phyloP scores from a whole-genome alignment of 129 eudicot genomes.

The Lactuca sativa region DNA sequence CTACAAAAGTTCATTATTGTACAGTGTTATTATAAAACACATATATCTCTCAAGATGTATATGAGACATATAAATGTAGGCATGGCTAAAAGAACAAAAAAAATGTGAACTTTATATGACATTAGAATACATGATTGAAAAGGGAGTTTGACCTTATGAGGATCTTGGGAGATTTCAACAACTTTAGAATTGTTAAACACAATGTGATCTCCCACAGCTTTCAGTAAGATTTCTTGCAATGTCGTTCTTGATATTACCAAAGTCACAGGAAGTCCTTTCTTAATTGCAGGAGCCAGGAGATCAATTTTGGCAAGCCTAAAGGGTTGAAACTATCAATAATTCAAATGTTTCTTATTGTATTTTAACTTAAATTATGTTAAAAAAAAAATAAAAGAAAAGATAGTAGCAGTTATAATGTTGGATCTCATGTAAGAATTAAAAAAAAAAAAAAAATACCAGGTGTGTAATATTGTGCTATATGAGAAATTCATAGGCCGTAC shows the following conservation, averaged over 20 bases:
- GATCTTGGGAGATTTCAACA: constrained; percentile 37
- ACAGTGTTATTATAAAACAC: constrained; percentile 1
- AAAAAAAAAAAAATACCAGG: too few species aligned
- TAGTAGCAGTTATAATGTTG: too few species aligned
- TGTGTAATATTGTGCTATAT: too few species aligned
- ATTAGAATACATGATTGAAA: background rate
- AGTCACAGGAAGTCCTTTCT: constrained; percentile 42
- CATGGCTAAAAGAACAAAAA: background rate
- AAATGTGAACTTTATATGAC: background rate
- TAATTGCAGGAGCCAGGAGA: constrained; percentile 33
- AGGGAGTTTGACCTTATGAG: constrained; percentile 26
- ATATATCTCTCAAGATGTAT: background rate
- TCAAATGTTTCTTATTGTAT: background rate
- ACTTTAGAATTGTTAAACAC: constrained; percentile 38
- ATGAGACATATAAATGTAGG: background rate
- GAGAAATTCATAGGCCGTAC: too few species aligned
- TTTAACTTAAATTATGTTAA: background rate
- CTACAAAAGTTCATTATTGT: constrained; percentile 11
- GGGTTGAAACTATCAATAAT: constrained; percentile 1
- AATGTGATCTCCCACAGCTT: constrained; percentile 34
- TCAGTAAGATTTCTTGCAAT: constrained; percentile 36
- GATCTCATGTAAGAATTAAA: too few species aligned
- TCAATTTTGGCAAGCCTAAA: constrained; percentile 40
- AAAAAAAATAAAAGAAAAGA: too few species aligned
- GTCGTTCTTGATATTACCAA: constrained; percentile 42